Conservation (phyloP, 2,329 filamentous ascomycete species). For the Colletotrichum musicola region DNA sequence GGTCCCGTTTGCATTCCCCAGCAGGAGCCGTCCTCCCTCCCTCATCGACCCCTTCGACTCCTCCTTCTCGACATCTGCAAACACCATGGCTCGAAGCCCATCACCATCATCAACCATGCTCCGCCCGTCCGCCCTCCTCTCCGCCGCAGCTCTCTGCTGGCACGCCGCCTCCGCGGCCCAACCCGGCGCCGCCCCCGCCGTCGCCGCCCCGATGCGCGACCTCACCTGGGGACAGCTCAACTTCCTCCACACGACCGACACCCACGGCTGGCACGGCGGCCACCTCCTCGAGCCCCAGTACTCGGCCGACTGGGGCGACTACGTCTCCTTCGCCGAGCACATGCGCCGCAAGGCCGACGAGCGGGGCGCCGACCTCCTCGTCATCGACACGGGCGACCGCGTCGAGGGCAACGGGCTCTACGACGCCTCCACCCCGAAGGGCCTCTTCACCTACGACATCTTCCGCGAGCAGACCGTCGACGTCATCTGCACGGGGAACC, state of each 20-base stretch:
- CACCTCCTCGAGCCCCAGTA: conserved; percentile 96
- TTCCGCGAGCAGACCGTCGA: conserved; percentile 87
- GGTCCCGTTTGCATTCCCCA: conserved; percentile 11
- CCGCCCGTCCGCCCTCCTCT: conserved; percentile 17
- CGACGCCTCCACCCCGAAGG: conserved; percentile 89
- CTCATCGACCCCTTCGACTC: not conserved
- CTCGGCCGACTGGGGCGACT: conserved; percentile 97
- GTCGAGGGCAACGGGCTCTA: conserved; percentile 96
- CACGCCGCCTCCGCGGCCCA: conserved; percentile 69
- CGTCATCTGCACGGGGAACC: conserved; percentile 89
- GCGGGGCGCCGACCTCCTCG: conserved; percentile 83
- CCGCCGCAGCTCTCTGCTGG: conserved; percentile 46
- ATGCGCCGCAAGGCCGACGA: conserved; percentile 84
- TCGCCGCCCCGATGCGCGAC: conserved; percentile 84
- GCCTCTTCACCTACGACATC: conserved; percentile 89
- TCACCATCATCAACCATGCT: conserved; percentile 16
- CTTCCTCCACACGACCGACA: conserved; percentile 96
- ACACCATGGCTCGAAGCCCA: conserved; percentile 13
- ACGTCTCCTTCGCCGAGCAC: conserved; percentile 90
- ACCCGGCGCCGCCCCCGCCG: conserved; percentile 82
- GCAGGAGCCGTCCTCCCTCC: not conserved
- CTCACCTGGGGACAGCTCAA: conserved; percentile 95
- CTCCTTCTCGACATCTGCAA: not conserved
- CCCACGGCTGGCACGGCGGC: conserved; percentile 94
- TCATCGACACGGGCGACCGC: conserved; percentile 95